phyloP scores from a whole-genome alignment of 2,329 filamentous ascomycete genomes.

The Botryotinia calthae region DNA sequence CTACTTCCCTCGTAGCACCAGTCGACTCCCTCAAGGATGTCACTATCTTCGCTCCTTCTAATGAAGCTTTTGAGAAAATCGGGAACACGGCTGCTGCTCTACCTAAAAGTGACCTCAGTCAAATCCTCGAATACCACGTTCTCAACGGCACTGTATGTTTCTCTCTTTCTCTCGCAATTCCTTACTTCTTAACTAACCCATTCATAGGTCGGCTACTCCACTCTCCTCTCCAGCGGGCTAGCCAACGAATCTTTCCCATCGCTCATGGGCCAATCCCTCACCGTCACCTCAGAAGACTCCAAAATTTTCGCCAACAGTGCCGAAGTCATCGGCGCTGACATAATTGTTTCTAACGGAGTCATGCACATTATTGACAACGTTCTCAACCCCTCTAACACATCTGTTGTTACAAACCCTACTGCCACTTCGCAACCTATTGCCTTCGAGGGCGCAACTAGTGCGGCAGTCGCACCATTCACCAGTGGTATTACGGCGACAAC shows the following conservation, averaged over 20 bases:
- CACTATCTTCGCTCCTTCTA: slow-evolving; percentile 45
- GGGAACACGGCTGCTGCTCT: slow-evolving; percentile 39
- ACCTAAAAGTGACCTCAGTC: slow-evolving; percentile 33
- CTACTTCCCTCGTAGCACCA: slow-evolving; percentile 35
- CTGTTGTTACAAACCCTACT: slow-evolving; percentile 41
- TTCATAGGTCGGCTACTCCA: slow-evolving; percentile 36
- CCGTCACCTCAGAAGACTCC: slow-evolving; percentile 33
- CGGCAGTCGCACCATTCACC: slow-evolving; percentile 40
- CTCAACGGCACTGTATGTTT: slow-evolving; percentile 14
- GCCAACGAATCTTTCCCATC: slow-evolving; percentile 30
- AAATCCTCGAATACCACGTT: slow-evolving; percentile 38
- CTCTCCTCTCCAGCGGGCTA: slow-evolving; percentile 37
- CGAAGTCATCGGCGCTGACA: slow-evolving; percentile 41
- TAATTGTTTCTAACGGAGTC: slow-evolving; percentile 41
- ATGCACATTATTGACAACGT: slow-evolving; percentile 44
- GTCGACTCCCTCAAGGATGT: slow-evolving; percentile 48
- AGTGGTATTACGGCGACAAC: slow-evolving; percentile 45
- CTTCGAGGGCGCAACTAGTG: slow-evolving; percentile 34
- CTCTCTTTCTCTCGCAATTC: neutral
- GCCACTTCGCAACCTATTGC: slow-evolving; percentile 41
- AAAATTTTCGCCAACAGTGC: slow-evolving; percentile 44
- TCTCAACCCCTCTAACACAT: slow-evolving; percentile 45
- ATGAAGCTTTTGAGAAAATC: slow-evolving; percentile 41
- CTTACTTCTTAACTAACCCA: slow-evolving; percentile 31
- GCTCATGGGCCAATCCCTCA: slow-evolving; percentile 38